Base-by-base conservation (phyloP, 2,329 filamentous ascomycete genomes). In the Penicillium frequentans region DNA sequence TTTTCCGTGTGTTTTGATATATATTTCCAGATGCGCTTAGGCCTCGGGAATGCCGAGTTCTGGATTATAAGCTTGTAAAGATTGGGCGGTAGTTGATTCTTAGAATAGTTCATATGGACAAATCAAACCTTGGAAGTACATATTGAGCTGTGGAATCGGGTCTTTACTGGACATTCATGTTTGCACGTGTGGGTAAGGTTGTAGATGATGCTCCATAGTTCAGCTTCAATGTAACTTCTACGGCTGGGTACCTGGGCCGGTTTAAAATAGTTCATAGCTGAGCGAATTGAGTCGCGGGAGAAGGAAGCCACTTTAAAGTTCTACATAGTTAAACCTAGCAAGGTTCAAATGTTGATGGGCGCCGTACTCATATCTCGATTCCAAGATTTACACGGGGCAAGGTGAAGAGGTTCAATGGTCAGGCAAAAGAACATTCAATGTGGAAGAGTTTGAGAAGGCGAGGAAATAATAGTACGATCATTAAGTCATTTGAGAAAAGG, bases 401-500 rank as follows among this genome's bases (percentile, higher is more conserved):
- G 9, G 2, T 8, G 39, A 42, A 42, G 39, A 42, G 26, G 45
- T 23, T n/a, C 14, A 31, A 31, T 47, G n/a, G 27, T 6, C 14
- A 39, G 31, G 21, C 19, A 16, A 24, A 26, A 19, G 33, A 43
- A 39, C 14, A 26, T 24, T 13, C 21, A 21, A 29, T 16, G 23
- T 29, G n/a, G 14, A n/a, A 35, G 24, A 33, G 37, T 19, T 44
- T 31, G 13, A 47, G 3, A n/a, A 45, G 21, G 58, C n/a, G 48
- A 46, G 52, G 33, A 58, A 52, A 43, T 52, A 46, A 53, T 21
- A 53, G 54, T 66, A 66, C 64, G 63, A 45, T 64, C 64, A 66
- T 67, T 60, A 63, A 64, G 64, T 64, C 61, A 63, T 64, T 68
- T 49, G 55, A 59, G 60, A 63, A 64, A 58, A 61, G 56, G 63